phyloP scores from a whole-genome alignment of 768 basidiomycete species.

The Rhodotorula kratochvilovae region DNA sequence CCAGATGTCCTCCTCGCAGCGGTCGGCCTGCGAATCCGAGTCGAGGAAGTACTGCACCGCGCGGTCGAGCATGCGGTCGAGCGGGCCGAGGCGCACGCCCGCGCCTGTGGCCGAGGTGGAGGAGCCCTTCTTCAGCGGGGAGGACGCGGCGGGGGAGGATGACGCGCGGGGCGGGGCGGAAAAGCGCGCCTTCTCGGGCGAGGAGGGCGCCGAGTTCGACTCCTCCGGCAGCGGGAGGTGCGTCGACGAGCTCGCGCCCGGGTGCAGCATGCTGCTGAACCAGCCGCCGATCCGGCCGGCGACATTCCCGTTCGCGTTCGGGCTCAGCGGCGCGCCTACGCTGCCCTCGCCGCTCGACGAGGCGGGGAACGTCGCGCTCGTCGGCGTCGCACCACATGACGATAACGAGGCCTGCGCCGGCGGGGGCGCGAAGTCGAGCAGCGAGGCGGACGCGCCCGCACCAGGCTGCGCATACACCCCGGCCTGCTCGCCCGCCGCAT shows the following conservation, averaged over 20 bases:
- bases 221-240: constrained; percentile 5
- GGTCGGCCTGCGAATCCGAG: constrained; percentile 78
- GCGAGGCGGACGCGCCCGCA: neutral
- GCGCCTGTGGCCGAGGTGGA: neutral
- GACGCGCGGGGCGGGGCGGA: neutral
- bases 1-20: constrained; percentile 79
- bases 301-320: neutral
- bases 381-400: neutral
- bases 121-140: constrained; percentile 22
- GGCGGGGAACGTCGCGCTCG: neutral
- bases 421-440: neutral
- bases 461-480: neutral
- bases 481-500: neutral
- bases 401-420: too few relatives aligned
- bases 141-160: neutral
- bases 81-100: constrained; percentile 27
- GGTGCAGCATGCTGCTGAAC: constrained; percentile 35
- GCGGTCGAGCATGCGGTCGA: constrained; percentile 72
- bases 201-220: neutral
- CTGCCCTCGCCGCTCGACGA: neutral
- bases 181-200: constrained; percentile 1
- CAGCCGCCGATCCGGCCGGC: constrained; percentile 32
- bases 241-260: constrained; percentile 2
- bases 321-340: neutral
- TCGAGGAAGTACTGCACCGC: constrained; percentile 87